Evolutionary conservation across 1,284 basidiomycete genomes (phyloP), one percentile per base, ranked within the genome.

Genomic region (Grifola frondosa): DNA sequence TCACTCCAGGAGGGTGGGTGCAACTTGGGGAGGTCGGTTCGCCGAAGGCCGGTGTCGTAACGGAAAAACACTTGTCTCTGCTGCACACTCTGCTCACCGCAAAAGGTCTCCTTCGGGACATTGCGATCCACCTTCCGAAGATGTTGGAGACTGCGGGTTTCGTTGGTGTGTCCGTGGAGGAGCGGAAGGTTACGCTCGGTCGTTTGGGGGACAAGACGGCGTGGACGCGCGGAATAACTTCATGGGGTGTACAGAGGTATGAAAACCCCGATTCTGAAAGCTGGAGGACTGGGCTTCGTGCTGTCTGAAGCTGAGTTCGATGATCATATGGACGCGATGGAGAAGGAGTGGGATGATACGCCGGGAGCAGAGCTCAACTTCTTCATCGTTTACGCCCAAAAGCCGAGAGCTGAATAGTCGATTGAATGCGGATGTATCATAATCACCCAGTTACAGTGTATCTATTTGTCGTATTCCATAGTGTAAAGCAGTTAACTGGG

Each of bases 1-100:
- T 61, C 16, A 43, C 50, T 11, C 60, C 63, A 0, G 62, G 61
- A 3, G 62, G 62, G 12, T 61, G 56, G 56, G 52, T 62, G 12
- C 62, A 63, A 43, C 46, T 62, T 21, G 42, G 46, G 4, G 61
- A 64, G 44, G 26, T 48, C 28, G 52, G 45, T 12, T 19, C 25
- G 12, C 46, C 52, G 39, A 30, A 45, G 32, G 49, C 52, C 5
- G 46, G 53, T 1, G 36, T 52, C 8, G 32, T 47, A 6, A 52
- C 52, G 8, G 43, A 31, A 28, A 42, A 44, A 31, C 47, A 52
- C 36, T 22, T 21, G 8, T 10, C 33, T 26, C 33, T 53, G 32
- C 37, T 54, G 34, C 37, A 44, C 15, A 42, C 38, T 19, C 39
- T 54, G 22, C 49, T 57, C 34, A 36, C 26, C 19, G 42, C 42